phyloP scores from a whole-genome alignment of 2,329 filamentous ascomycete genomes.

The Penicillium concentricum region DNA sequence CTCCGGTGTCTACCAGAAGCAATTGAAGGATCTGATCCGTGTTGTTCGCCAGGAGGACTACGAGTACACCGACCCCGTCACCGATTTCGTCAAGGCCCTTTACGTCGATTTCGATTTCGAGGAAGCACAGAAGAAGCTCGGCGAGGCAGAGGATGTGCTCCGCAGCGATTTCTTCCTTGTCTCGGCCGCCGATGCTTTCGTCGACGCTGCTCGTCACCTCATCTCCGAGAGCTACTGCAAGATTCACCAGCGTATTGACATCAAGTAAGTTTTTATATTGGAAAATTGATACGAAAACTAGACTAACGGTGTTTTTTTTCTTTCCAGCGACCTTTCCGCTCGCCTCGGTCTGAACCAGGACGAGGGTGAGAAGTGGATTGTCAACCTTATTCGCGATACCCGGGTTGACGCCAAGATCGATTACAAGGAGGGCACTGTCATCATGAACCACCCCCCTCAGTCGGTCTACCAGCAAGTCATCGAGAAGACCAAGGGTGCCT shows the following conservation, averaged over 20 bases:
- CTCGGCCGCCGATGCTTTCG: conserved; percentile 79
- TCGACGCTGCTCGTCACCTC: conserved; percentile 90
- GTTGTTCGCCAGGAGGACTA: conserved; percentile 97
- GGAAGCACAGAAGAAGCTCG: conserved; percentile 86
- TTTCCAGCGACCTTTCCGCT: conserved; percentile 72
- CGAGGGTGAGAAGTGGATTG: conserved; percentile 99
- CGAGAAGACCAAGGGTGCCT: conserved; percentile 96
- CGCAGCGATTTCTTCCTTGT: conserved; percentile 94
- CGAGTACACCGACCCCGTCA: conserved; percentile 95
- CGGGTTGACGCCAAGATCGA: conserved; percentile 98
- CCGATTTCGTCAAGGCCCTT: conserved; percentile 91
- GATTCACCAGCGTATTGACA: conserved; percentile 98
- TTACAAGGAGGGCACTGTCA: conserved; percentile 95
- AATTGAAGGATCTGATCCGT: conserved; percentile 94
- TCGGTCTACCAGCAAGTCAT: conserved; percentile 99
- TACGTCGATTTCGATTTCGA: conserved; percentile 98
- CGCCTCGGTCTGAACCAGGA: conserved; percentile 88
- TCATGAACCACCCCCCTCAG: conserved; percentile 99
- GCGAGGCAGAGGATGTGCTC: conserved; percentile 84
- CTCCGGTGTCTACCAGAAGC: conserved; percentile 88
- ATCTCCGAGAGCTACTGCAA: conserved; percentile 99
- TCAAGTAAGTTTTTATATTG: conserved; percentile 60
- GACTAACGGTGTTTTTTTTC: neutral
- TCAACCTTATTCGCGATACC: conserved; percentile 97
- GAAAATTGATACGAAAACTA: neutral